Evolutionary conservation across 352 stramenopile genomes (phyloP).

Genomic region (Pythium pyrilobum): DNA sequence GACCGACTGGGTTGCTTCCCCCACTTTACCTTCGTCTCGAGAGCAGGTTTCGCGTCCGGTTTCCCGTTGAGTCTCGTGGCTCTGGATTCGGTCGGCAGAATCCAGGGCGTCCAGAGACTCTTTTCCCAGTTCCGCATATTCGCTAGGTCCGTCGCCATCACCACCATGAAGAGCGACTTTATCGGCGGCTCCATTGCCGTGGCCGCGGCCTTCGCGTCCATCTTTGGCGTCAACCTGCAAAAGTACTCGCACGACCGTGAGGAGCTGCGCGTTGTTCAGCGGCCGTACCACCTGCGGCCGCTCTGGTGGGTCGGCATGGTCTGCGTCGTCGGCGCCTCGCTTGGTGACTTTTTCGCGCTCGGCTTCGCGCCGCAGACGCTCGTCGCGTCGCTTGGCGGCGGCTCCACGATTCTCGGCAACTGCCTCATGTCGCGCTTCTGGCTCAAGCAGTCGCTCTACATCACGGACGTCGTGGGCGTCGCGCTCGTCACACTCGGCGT

Average conservation of each 20-base stretch:
- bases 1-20: no score
- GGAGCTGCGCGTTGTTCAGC: constrained; percentile 51
- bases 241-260: constrained; percentile 90
- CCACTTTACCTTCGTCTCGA: no score
- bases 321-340: constrained; percentile 70
- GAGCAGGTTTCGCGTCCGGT: no score
- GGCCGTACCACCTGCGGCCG: constrained; percentile 77
- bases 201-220: constrained; percentile 69
- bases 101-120: no score
- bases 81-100: no score
- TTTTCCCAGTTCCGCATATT: no score
- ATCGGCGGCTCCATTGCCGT: constrained; percentile 79
- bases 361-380: constrained; percentile 86
- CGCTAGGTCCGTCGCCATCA: no score
- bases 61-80: no score
- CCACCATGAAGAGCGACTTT: constrained; percentile 71
- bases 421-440: constrained; percentile 83
- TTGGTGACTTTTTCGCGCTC: constrained; percentile 84
- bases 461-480: constrained; percentile 78
- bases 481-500: constrained; percentile 72
- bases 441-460: constrained; percentile 83
- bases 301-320: constrained; percentile 89
- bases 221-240: constrained; percentile 89
- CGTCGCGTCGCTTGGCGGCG: constrained; percentile 73
- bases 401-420: constrained; percentile 82